Evolutionary conservation across 345 rosid species (phyloP), one percentile per base, ranked within the genome.

Genomic region (Isatis tinctoria): DNA sequence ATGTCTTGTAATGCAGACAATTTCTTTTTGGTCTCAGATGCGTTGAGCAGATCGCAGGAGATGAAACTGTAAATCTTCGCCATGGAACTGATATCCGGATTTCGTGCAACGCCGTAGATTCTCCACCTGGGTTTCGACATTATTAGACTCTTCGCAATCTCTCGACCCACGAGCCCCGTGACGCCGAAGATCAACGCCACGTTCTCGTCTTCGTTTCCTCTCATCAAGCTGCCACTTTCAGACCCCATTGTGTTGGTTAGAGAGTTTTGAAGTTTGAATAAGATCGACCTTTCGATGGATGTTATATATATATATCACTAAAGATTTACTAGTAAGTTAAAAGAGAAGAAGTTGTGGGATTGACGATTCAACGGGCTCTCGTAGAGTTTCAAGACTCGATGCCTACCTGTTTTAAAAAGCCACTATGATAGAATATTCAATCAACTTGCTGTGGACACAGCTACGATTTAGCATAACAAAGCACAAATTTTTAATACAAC

Each of bases 161-260:
- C 94, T 62, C 86, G 86, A 41, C 98, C 98, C 6, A 89, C 97
- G 6, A 93, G 90, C 44, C 98, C 98, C 0, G 96, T 91, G 10
- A 79, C 97, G 2, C 98, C 98, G 48, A 93, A 89, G 67, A 93
- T 81, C 54, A 88, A 62, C 8, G 97, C 97, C 10, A 87, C 94
- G 70, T 82, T 80, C 30, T 62, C 61, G 59, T 67, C 74, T 40
- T 68, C 69, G 74, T 16, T 1, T 48, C 24, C 39, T 24, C 41
- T 73, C 39, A 45, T 45, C 44, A 70, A 47, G 67, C 60, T 64
- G 54, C 45, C 53, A 66, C 67, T 84, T 74, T 14, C 79, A 41
- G 74, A 62, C 56, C 75, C 86, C 90, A 86, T 84, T 57, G 20
- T 53, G 48, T 35, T 2, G 49, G 3, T 49, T 17, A 57, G 61